Conservation (phyloP, 345 rosid genomes). For the Alliaria petiolata region DNA sequence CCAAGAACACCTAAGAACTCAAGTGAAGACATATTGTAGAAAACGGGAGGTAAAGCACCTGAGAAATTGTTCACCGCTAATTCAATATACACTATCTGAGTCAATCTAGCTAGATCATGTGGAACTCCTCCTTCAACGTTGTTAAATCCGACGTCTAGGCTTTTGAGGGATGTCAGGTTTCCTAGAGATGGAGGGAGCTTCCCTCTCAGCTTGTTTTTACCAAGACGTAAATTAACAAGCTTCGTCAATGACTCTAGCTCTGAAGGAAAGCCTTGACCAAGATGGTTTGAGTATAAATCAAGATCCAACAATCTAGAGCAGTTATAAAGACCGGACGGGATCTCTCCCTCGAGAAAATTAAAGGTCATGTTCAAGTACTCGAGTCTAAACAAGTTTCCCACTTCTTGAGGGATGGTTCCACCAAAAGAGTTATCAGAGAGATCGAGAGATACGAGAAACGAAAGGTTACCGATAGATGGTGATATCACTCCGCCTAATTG, state of each 20-base stretch:
- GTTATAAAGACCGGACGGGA: background rate
- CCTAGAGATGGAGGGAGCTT: background rate
- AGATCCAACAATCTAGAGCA: background rate
- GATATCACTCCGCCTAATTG: conserved; percentile 14
- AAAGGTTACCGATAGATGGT: conserved; percentile 14
- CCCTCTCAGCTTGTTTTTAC: background rate
- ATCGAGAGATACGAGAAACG: background rate
- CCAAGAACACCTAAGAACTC: fast-evolving
- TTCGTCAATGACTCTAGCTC: background rate
- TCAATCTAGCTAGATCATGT: background rate
- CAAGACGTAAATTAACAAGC: background rate
- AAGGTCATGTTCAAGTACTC: background rate
- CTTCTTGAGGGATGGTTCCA: background rate
- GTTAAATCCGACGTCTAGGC: fast-evolving
- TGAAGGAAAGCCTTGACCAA: background rate
- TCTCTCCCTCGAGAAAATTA: background rate
- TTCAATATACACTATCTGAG: fast-evolving
- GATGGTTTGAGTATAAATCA: background rate
- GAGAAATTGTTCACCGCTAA: background rate
- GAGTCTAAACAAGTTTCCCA: conserved; percentile 7
- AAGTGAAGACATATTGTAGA: background rate
- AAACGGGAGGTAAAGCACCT: background rate
- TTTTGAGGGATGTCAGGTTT: background rate
- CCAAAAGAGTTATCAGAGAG: background rate
- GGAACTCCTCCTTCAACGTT: background rate